Base-by-base conservation (phyloP, 352 stramenopile species). In the Phytophthora pinifolia region DNA sequence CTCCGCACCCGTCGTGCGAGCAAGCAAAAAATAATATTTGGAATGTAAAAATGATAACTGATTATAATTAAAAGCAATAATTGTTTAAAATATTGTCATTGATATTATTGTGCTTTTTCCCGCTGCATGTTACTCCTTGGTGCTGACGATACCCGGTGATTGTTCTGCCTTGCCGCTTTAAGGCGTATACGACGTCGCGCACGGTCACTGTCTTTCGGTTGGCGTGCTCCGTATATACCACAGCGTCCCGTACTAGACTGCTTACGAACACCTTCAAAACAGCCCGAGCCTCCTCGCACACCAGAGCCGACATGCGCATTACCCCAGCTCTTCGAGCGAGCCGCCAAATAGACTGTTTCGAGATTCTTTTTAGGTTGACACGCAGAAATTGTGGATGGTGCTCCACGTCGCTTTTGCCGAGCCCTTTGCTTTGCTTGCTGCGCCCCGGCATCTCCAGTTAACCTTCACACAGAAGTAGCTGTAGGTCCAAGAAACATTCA, bases 101-200 rank as follows among this genome's bases (percentile, higher is more conserved):
- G 20, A 22, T 22, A 22, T 22, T 22, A 22, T n/a, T n/a, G n/a
- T n/a, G n/a, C n/a, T n/a, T 3, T 22, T 22, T 22, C 3, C 20
- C 20, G 20, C n/a, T n/a, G n/a, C n/a, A n/a, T n/a, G n/a, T n/a
- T n/a, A 22, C 20, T 22, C 20, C 20, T 22, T 22, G 3, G 20
- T 22, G 20, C 20, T 22, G 1, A 22, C 20, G 20, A 41, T 20
- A 25, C 4, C 35, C 35, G 35, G 20, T 22, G 20, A 22, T 27
- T 17, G 35, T 41, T 17, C 35, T 17, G 35, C 35, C n/a, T n/a
- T 41, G 35, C 13, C n/a, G 35, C 35, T 27, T 41, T 41, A 41
- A 12, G 18, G 35, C 35, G n/a, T 20, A 25, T 17, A 41, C 35
- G 35, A 25, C 35, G n/a, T 41, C n/a, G 12, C 35, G 35, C 35